These are phyloP conservation scores for Didymella pinodella DNA, from an alignment of 2,329 filamentous ascomycete species.

Conservation along the genomic window DNA sequence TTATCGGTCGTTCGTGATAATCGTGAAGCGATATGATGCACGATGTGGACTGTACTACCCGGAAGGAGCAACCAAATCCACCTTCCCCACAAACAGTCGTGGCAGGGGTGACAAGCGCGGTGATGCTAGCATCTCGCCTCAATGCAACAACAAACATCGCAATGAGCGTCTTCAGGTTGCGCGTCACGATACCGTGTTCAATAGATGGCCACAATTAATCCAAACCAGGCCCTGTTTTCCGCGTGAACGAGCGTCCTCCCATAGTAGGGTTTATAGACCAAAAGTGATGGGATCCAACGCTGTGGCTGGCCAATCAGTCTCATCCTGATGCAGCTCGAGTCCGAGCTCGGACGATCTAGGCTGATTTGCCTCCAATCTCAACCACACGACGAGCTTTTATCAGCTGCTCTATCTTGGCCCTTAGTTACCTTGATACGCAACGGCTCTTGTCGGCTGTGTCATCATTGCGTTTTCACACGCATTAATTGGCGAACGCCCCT, in stretches of 20 bases:
- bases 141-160: conserved; percentile 15
- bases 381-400: conserved; percentile 38
- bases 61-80: conserved; percentile 22
- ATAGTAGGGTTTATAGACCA: conserved; percentile 28
- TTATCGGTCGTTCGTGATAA: conserved; percentile 32
- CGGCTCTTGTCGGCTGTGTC: conserved; percentile 40
- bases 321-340: conserved; percentile 29
- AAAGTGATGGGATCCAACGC: conserved; percentile 8
- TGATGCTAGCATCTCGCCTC: conserved; percentile 21
- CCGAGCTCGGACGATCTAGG: conserved; percentile 37
- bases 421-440: conserved; percentile 36
- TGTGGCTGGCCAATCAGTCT: conserved; percentile 32
- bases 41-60: conserved; percentile 24
- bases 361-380: conserved; percentile 24
- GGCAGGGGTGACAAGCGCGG: conserved; percentile 18
- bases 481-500: conserved; percentile 23
- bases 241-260: conserved; percentile 36
- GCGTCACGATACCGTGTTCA: conserved; percentile 15
- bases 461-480: conserved; percentile 26
- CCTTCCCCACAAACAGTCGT: conserved; percentile 23
- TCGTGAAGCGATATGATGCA: conserved; percentile 35
- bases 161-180: conserved; percentile 14
- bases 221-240: conserved; percentile 37
- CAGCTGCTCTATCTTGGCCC: conserved; percentile 39
- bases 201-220: conserved; percentile 17